Evolutionary conservation across 2,329 filamentous ascomycete genomes (phyloP).

Genomic region (Aspergillus fijiensis): DNA sequence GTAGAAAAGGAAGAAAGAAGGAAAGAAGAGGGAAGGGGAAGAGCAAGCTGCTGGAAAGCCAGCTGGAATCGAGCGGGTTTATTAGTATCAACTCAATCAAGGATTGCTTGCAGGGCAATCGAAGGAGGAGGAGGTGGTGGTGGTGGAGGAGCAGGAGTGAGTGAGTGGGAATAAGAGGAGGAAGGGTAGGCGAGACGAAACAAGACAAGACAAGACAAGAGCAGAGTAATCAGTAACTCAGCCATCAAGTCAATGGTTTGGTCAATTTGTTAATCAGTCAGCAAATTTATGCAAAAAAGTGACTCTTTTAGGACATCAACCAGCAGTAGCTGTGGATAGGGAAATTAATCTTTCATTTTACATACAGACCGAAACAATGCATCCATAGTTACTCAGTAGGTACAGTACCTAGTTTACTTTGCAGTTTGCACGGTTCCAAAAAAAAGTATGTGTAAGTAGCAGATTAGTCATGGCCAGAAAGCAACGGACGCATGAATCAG

Average conservation of each 20-base stretch:
- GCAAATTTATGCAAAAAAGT: background rate
- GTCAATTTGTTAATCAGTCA: background rate
- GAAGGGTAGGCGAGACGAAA: background rate
- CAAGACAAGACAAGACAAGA: background rate
- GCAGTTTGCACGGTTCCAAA: no score
- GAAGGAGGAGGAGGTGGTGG: no score
- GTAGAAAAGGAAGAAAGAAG: background rate
- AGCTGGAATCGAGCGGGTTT: conserved; percentile 1
- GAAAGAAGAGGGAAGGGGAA: background rate
- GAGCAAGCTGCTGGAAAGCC: background rate
- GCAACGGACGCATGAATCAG: background rate
- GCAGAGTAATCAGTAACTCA: background rate
- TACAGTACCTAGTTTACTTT: background rate
- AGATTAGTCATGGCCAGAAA: background rate
- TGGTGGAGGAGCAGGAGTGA: background rate
- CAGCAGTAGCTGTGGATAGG: no score
- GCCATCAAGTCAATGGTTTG: background rate
- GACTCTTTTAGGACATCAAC: background rate
- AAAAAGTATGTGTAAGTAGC: background rate
- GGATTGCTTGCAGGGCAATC: conserved; percentile 4
- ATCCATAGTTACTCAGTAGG: background rate
- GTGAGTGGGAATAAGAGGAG: background rate
- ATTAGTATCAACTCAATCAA: conserved; percentile 6
- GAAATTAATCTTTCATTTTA: background rate
- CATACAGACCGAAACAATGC: background rate